phyloP scores from a whole-genome alignment of 2,329 filamentous ascomycete species.

The Cercospora sesami region DNA sequence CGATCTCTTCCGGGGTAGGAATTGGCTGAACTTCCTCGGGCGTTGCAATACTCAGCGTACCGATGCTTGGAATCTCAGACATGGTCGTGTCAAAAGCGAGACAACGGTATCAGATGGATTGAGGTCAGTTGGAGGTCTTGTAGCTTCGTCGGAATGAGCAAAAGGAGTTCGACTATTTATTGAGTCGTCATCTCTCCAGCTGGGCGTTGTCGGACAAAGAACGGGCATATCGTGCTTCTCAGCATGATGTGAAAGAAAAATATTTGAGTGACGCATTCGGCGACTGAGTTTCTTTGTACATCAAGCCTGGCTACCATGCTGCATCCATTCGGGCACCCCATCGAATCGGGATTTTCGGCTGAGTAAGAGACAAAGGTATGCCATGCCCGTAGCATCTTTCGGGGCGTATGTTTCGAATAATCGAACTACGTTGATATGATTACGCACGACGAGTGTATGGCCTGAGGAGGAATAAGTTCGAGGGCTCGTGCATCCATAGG shows the following conservation, averaged over 20 bases:
- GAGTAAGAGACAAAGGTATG: neutral
- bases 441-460: neutral
- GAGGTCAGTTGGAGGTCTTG: neutral
- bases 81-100: neutral
- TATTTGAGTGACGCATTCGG: neutral
- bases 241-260: neutral
- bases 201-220: neutral
- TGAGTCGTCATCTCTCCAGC: neutral
- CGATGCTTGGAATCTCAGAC: neutral
- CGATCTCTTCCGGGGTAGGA: neutral
- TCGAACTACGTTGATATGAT: neutral
- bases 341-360: neutral
- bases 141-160: neutral
- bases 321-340: neutral
- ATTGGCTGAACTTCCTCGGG: neutral
- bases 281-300: neutral
- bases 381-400: neutral
- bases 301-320: neutral
- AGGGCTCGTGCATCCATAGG: neutral
- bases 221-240: neutral
- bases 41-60: neutral
- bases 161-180: neutral
- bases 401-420: neutral
- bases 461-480: neutral
- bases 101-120: neutral